Base-by-base conservation (phyloP, 345 rosid species). In the Eutrema yunnanense region DNA sequence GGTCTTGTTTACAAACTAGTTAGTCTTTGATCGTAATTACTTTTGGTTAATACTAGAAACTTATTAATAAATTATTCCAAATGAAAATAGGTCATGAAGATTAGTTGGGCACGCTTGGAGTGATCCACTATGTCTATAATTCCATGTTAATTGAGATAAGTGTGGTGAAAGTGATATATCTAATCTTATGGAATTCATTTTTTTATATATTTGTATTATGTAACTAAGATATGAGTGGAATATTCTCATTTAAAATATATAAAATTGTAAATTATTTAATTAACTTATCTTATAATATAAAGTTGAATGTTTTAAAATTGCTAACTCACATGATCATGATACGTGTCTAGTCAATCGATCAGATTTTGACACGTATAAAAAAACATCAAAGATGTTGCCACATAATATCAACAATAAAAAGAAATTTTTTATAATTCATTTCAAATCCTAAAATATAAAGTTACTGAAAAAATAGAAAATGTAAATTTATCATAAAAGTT, bases 101-200 rank as follows among this genome's bases (percentile, higher is more conserved):
- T 66, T 22, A 33, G 41, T 51, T 13, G 9, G 42, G 56, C 73
- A 74, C 73, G 63, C 68, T 67, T 67, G 67, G 46, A 67, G 62
- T 49, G 67, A 58, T 67, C 53, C 67, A 74, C 56, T 58, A 50
- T 67, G 61, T 33, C 4, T 27, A 51, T 60, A 44, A 51, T 65
- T 59, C 61, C 61, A 50, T 59, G 73, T 13, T 50, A 67, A 41
- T 66, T 30, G 19, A 59, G 43, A 57, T 32, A 43, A 67, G 26
- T 19, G 48, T 53, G 48, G 55, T 41, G 40, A 66, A 47, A 65
- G 62, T 41, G 42, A 59, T 59, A 74, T 50, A 40, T 73, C 41
- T 49, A 41, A 42, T 74, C 41, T 27, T 32, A 42, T 40, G 60
- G 32, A 58, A 59, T 49, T 58, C 19, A 57, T 13, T 14, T 47